Percentiles rank a stretch among this genome's conserved stretches.
These are phyloP conservation scores for Lactarius trivialis DNA, from an alignment of 768 basidiomycete species.

Conservation along the genomic window DNA sequence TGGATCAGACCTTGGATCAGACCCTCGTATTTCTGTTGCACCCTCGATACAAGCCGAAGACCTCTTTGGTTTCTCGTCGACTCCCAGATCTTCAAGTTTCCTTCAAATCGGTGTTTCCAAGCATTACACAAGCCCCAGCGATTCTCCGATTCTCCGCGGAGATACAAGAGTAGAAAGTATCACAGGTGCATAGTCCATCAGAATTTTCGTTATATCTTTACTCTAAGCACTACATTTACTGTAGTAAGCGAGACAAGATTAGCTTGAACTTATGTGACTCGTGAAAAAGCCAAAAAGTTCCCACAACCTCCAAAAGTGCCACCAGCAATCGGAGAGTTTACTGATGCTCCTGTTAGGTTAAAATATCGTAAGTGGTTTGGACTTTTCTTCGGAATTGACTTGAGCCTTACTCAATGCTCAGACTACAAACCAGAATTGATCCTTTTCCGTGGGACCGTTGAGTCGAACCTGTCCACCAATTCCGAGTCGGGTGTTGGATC, in stretches of 20 bases:
- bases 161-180: constrained; percentile 74
- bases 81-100: constrained; percentile 34
- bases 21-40: not conserved
- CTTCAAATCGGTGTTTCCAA: constrained; percentile 54
- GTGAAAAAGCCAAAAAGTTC: too few relatives aligned
- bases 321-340: too few relatives aligned
- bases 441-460: constrained; percentile 9
- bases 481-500: constrained; percentile 17
- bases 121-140: constrained; percentile 50
- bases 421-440: constrained; percentile 3
- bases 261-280: too few relatives aligned
- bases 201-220: too few relatives aligned
- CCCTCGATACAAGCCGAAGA: not conserved
- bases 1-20: not conserved
- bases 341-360: not conserved
- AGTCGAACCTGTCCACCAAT: constrained; percentile 18
- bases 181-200: not conserved
- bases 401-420: constrained; percentile 51
- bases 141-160: constrained; percentile 55
- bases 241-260: too few relatives aligned
- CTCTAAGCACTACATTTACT: too few relatives aligned
- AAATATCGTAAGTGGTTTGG: not conserved
- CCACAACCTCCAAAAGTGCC: too few relatives aligned
- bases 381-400: constrained; percentile 55
- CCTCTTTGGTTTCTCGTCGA: too few relatives aligned